These are phyloP conservation scores for Claviceps humidiphila DNA, from an alignment of 2,329 filamentous ascomycete genomes.

Conservation along the genomic window DNA sequence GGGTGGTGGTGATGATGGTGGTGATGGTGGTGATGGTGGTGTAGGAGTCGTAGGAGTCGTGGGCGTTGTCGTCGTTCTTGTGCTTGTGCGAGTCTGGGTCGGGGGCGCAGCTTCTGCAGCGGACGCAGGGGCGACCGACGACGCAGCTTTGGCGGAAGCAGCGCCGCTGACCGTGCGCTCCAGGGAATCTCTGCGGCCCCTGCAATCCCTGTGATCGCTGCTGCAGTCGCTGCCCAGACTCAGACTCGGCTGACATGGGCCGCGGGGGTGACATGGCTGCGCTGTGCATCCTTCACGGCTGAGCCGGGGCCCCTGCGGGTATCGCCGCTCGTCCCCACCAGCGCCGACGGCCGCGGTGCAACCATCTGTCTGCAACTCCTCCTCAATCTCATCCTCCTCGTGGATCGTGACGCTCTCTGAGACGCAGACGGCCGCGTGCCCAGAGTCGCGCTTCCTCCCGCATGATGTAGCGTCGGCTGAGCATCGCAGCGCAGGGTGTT, in stretches of 20 bases:
- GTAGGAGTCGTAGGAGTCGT: neutral
- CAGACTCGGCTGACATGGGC: too few species aligned
- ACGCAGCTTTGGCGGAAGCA: slow-evolving; percentile 7
- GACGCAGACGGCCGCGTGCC: slow-evolving; percentile 29
- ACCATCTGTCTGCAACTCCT: neutral
- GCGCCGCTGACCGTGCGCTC: neutral
- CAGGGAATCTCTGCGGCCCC: too few species aligned
- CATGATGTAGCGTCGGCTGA: slow-evolving; percentile 17
- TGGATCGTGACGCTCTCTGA: slow-evolving; percentile 17
- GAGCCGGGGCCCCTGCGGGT: too few species aligned
- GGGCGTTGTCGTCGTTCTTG: neutral
- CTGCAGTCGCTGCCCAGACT: too few species aligned
- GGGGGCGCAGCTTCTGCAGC: neutral
- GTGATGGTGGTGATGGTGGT: neutral
- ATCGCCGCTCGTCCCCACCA: too few species aligned
- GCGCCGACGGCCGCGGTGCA: too few species aligned
- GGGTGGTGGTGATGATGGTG: neutral
- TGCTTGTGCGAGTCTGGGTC: neutral
- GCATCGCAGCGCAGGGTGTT: slow-evolving; percentile 38
- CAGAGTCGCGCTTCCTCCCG: slow-evolving; percentile 43
- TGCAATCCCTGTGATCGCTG: too few species aligned
- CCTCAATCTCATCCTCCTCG: neutral
- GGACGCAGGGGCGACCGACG: neutral
- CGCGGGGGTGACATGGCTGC: too few species aligned
- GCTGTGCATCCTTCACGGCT: too few species aligned